phyloP scores from a whole-genome alignment of 2,329 filamentous ascomycete genomes.

The Neocatenulostroma microsporum region DNA sequence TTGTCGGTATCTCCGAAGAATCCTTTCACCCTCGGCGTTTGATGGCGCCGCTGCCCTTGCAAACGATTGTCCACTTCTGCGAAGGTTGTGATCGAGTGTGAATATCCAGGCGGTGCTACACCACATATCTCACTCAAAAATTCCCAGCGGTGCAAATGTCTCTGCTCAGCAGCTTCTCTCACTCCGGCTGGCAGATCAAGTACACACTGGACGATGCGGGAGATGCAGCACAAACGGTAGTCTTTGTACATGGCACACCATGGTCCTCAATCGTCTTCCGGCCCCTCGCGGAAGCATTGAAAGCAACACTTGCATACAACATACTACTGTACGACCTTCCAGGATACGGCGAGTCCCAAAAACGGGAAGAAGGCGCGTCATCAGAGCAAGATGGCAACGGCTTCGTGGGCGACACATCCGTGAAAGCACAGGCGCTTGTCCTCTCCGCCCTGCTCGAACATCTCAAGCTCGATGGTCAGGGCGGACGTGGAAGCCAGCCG shows the following conservation, averaged over 20 bases:
- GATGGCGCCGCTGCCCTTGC: no score
- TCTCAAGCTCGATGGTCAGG: constrained; percentile 22
- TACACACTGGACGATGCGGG: constrained; percentile 15
- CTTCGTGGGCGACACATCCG: constrained; percentile 28
- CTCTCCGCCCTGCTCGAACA: constrained; percentile 33
- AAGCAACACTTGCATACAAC: constrained; percentile 24
- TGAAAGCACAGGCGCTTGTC: constrained; percentile 33
- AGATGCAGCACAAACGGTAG: constrained; percentile 25
- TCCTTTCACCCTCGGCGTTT: no score
- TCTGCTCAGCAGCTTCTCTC: no score
- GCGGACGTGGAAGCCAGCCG: constrained; percentile 13
- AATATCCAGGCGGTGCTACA: no score
- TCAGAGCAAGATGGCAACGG: constrained; percentile 15
- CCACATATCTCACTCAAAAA: no score
- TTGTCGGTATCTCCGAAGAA: no score
- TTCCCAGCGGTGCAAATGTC: no score
- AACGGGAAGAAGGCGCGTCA: constrained; percentile 14
- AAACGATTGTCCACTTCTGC: no score
- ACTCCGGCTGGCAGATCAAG: constrained; percentile 2
- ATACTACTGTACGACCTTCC: constrained; percentile 42
- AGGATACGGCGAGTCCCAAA: constrained; percentile 37
- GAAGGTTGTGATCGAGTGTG: no score
- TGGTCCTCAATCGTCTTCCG: constrained; percentile 40
- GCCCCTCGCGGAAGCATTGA: constrained; percentile 30
- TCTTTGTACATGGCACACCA: constrained; percentile 44